Evolutionary conservation across 139 green algal genomes (phyloP).

Genomic region (Picochlorum sp.): DNA sequence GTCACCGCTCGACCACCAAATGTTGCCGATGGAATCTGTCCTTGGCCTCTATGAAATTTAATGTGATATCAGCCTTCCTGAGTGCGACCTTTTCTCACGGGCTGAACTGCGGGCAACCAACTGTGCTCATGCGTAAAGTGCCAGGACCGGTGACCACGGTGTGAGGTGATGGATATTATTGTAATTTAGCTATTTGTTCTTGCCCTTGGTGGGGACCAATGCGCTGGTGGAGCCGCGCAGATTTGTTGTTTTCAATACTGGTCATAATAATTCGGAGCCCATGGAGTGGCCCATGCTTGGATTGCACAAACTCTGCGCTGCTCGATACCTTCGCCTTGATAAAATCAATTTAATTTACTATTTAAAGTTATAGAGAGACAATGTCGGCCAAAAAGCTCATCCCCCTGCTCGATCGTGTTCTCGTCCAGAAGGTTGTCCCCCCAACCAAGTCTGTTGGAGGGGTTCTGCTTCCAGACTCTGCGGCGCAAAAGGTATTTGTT

Average conservation of each 20-base stretch:
- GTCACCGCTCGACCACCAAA: too few species aligned
- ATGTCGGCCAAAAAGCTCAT: slow-evolving; percentile 35
- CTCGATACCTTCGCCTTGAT: not conserved
- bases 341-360: not conserved
- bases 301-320: too few species aligned
- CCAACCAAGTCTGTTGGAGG: slow-evolving; percentile 77
- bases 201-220: not conserved
- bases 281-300: too few species aligned
- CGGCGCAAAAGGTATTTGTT: slow-evolving; percentile 26
- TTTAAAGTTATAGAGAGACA: not conserved
- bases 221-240: not conserved
- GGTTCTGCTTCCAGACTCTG: slow-evolving; percentile 86
- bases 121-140: too few species aligned
- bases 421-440: slow-evolving; percentile 79
- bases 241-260: not conserved
- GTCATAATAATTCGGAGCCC: not conserved
- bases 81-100: too few species aligned
- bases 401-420: slow-evolving; percentile 68
- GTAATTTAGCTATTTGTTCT: too few species aligned
- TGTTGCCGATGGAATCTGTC: too few species aligned
- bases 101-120: too few species aligned
- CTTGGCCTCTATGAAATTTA: too few species aligned
- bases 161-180: too few species aligned
- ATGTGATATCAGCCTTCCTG: too few species aligned
- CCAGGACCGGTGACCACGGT: too few species aligned